Conservation (phyloP, 1,284 basidiomycete species). For the Sanguinoderma infundibulare region DNA sequence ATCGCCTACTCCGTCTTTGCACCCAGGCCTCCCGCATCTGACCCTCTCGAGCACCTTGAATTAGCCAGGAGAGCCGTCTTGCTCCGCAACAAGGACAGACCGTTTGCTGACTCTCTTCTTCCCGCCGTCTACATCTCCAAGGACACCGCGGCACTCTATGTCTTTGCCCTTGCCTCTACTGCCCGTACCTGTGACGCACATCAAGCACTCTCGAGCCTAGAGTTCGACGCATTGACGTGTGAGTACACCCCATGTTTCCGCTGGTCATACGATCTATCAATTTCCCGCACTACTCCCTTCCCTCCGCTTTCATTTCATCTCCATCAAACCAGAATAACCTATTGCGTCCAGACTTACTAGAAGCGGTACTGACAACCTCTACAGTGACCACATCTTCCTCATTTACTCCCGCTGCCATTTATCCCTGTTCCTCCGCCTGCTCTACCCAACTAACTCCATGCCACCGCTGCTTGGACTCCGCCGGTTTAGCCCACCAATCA, state of each 20-base stretch:
- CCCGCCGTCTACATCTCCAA: conserved; percentile 51
- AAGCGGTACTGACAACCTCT: conserved; percentile 12
- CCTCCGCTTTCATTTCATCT: neutral
- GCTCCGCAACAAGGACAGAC: conserved; percentile 38
- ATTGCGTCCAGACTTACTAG: neutral
- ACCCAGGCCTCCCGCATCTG: conserved; percentile 28
- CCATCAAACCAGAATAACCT: too few relatives aligned
- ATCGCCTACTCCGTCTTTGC: conserved; percentile 53
- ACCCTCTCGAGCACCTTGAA: conserved; percentile 53
- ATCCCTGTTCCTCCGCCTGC: conserved; percentile 56
- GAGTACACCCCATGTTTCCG: conserved; percentile 33
- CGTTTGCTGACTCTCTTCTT: conserved; percentile 54
- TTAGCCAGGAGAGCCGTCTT: conserved; percentile 54
- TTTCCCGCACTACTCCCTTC: too few relatives aligned
- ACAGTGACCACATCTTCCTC: conserved; percentile 31
- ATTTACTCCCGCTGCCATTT: conserved; percentile 53
- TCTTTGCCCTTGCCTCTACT: conserved; percentile 54
- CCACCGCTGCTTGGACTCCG: conserved; percentile 39
- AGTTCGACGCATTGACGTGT: conserved; percentile 56
- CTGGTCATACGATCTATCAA: neutral
- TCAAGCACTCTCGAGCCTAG: conserved; percentile 37
- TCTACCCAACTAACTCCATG: conserved; percentile 47
- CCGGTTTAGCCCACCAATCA: conserved; percentile 7
- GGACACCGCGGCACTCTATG: conserved; percentile 49
- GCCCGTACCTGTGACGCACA: conserved; percentile 36